Conservation (phyloP, 148 eudicot genomes). For the Camellia japonica region DNA sequence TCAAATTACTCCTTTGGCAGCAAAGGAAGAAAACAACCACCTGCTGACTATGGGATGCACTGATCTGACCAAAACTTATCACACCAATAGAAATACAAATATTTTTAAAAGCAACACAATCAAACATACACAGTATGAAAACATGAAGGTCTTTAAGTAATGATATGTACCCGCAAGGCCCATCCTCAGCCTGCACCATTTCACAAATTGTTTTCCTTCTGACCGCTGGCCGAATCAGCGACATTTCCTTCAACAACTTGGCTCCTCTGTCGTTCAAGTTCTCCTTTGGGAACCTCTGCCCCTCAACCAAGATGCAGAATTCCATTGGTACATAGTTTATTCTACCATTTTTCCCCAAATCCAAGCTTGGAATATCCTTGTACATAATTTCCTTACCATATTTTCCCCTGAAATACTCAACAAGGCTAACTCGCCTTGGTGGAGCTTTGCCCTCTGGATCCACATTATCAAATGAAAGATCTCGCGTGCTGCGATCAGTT, state of each 20-base stretch:
- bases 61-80: background rate
- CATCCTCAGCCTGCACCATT: constrained; percentile 51
- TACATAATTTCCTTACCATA: constrained; percentile 33
- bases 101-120: background rate
- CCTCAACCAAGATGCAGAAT: constrained; percentile 65
- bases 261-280: constrained; percentile 30
- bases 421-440: constrained; percentile 24
- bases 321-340: constrained; percentile 62
- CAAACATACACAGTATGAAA: background rate
- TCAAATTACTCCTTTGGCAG: too few relatives aligned
- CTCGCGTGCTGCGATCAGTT: constrained; percentile 34
- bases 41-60: background rate
- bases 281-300: constrained; percentile 66
- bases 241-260: constrained; percentile 33
- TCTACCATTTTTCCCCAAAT: constrained; percentile 42
- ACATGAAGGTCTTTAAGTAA: background rate
- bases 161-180: constrained; percentile 61
- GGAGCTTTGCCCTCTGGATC: constrained; percentile 44
- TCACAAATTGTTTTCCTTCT: constrained; percentile 45
- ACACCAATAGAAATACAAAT: background rate
- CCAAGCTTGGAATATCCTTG: constrained; percentile 47
- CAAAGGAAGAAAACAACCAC: too few relatives aligned
- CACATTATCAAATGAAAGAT: constrained; percentile 37
- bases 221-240: constrained; percentile 40
- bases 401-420: constrained; percentile 53